Evolutionary conservation across 2,329 filamentous ascomycete genomes (phyloP), one percentile per base, ranked within the genome.

Genomic region (Colletotrichum liriopes): DNA sequence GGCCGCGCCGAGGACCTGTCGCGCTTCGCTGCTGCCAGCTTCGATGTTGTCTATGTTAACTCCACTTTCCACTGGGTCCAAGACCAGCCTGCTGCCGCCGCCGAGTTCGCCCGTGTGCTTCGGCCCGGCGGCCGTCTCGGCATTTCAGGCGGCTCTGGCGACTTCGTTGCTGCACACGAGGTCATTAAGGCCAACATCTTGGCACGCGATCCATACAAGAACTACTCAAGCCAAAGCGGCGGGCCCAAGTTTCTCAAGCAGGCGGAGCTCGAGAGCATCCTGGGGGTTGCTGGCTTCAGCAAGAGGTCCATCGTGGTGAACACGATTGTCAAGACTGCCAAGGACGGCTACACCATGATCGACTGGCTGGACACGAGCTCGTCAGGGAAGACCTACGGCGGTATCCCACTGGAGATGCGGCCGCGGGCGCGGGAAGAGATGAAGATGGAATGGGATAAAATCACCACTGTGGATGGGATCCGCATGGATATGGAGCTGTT

Each of bases 1-100:
- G 72, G 70, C 0, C 84, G 88, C 75, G 86, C 81, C 6, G 77
- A 76, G n/a, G 64, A 78, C 5, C 78, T 85, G 20, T 77, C 81
- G 1, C 73, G 77, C 2, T 86, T 82, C 60, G 75, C 80, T 3
- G 74, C 32, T 37, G 59, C 20, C 20, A 68, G 51, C 35, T 68
- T 81, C 0, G 82, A 82, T 5, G 79, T 81, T 20, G 73, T 84
- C 3, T 79, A 78, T 55, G 75, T 79, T 20, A 78, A 68, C 51
- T 68, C 66, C 20, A 68, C 59, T 9, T 64, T 68, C 58, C 66
- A 68, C n/a, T 68, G 66, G 66, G 66, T 68, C 5, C 59, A 56
- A n/a, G 37, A 68, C 29, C 66, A 68, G 51, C 59, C 66, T 12
- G 51, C 59, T 9, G 66, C 66, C 14, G 16, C 63, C 51, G 66